Base-by-base conservation (phyloP, 176 grass and related monocot genomes). In the Elaeis guineensis region DNA sequence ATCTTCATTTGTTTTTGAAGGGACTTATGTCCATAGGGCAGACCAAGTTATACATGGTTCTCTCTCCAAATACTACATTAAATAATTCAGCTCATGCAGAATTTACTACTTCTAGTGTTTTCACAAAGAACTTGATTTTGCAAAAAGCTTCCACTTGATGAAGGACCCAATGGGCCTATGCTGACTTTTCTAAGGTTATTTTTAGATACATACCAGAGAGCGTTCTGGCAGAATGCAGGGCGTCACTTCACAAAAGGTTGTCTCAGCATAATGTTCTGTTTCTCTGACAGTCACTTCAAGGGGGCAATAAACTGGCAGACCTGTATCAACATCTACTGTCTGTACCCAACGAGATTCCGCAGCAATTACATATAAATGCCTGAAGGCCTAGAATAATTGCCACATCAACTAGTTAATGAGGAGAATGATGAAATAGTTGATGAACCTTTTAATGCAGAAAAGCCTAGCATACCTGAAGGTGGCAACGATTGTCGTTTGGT, bases 401-500 rank as follows among this genome's bases (percentile, higher is more conserved):
- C 23, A 72, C 50, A 66, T 25, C 55, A 21, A 44, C 14, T 44
- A 74, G 21, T 67, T 51, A 78, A 17, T 60, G 6, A 53, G 19
- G 16, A 54, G 29, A 16, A 53, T 26, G 0, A 60, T 20, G 39
- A 53, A 66, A 18, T 44, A 61, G 28, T 9, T 23, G 57, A 32
- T 23, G 9, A 23, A 67, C 35, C 35, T 44, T 44, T 12, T 44
- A 44, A 44, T 2, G 3, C 35, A 44, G 35, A 49, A 64, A 73
- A 57, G 8, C n/a, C 18, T 25, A 21, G 17, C 51, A 58, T 77
- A 96, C 92, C 83, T 96, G 92, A 77, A 96, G 92, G 80, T 90
- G 83, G 59, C 86, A 96, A 24, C 92, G 83, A 77, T 96, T 96
- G 60, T 96, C 92, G 84, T 87, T 96, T 77, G 92, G 92, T 59